Evolutionary conservation across 1,139 yeast species (phyloP), one percentile per base, ranked within the genome.

Genomic region (Kurtzmaniella quercitrusa): DNA sequence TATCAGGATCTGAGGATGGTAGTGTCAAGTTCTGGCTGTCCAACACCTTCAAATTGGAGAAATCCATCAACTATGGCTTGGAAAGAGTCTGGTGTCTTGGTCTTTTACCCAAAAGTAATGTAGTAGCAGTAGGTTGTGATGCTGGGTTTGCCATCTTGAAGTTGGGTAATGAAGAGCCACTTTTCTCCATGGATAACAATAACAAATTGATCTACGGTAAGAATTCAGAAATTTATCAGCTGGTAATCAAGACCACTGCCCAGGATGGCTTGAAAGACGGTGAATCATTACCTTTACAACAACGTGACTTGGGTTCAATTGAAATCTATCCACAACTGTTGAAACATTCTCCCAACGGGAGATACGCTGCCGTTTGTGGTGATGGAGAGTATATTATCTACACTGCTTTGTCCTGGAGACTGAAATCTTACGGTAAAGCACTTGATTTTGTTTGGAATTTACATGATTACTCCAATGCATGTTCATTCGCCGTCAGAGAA

Each of bases 41-140:
- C 27, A 81, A 81, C 57, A 85, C 94, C 21, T 85, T 85, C 62
- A 85, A 84, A 60, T 77, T 91, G 54, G 98, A 93, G 66, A 91
- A 90, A 66, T 84, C 96, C 4, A 73, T 93, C 52, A 90, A 89
- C 65, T 85, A 88, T 60, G 90, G 96, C 43, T 76, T 93, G 60
- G 98, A 93, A 66, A 82, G 99, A 59, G 95, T 94, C 42, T 93
- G 99, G 99, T 91, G 98, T 75, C 81, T 87, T 46, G 81, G 93
- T 34, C 71, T 87, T 45, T 82, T 85, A 56, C 84, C 84, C 51
- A 82, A 84, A 49, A 78, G 93, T 27, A 90, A 89, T 59, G 73
- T 87, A 49, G 76, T 93, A 51, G 95, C 96, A 7, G 79, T 91
- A 47, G 99, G 99, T 51, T 91, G 89, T 58, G 99, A 93, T 63